These are phyloP conservation scores for Mycena rosella DNA, from an alignment of 768 basidiomycete genomes.

Conservation along the genomic window DNA sequence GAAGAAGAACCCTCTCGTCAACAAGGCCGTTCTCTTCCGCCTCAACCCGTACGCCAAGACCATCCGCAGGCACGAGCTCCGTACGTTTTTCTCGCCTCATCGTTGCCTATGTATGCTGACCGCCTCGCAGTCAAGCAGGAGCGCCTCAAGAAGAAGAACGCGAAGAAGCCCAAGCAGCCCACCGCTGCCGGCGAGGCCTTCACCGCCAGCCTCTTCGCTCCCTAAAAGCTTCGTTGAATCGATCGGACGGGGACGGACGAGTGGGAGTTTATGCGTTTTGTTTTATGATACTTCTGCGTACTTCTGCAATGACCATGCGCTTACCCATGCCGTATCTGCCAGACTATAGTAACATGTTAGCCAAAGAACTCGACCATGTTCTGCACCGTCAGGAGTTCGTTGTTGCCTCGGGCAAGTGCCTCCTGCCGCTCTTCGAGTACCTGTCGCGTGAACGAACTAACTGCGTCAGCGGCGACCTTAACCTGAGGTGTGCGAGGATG, in stretches of 20 bases:
- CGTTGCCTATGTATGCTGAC: constrained; percentile 10
- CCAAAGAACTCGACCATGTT: constrained; percentile 64
- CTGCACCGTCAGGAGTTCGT: constrained; percentile 37
- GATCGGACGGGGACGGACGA: not conserved
- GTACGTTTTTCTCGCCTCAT: constrained; percentile 61
- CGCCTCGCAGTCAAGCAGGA: constrained; percentile 78
- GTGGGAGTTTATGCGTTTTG: constrained; percentile 29
- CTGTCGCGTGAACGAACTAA: constrained; percentile 67
- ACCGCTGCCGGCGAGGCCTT: constrained; percentile 83
- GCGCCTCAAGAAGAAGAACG: constrained; percentile 71
- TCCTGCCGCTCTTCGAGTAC: constrained; percentile 58
- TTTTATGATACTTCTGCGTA: constrained; percentile 12
- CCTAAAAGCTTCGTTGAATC: constrained; percentile 53
- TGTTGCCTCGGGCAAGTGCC: constrained; percentile 30
- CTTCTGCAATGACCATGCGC: constrained; percentile 22
- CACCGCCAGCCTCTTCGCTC: constrained; percentile 87
- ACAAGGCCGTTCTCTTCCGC: constrained; percentile 95
- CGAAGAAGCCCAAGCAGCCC: constrained; percentile 74
- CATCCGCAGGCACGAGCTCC: constrained; percentile 87
- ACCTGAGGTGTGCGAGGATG: not conserved
- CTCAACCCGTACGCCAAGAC: constrained; percentile 99
- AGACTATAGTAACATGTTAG: not conserved
- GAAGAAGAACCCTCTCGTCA: constrained; percentile 98
- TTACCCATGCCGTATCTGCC: constrained; percentile 6
- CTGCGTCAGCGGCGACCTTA: constrained; percentile 33